Percentiles rank a stretch among this genome's conserved stretches.
Conservation (phyloP, 257 asterid species). For the Lycium barbarum region DNA sequence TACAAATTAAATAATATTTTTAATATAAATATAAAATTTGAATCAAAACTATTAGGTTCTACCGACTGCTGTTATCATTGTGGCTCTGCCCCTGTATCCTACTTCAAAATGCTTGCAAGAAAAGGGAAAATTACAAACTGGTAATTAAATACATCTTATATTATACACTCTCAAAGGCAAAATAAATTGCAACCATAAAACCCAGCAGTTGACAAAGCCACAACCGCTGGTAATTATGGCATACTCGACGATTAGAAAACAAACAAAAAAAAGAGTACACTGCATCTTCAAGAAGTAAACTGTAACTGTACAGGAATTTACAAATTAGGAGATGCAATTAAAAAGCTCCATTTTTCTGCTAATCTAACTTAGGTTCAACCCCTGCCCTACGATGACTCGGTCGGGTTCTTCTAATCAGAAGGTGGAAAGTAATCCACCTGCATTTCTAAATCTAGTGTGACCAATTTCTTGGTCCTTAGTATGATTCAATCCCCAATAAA, state of each 20-base stretch:
- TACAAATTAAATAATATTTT: no score
- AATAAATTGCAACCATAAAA: neutral
- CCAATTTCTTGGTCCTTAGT: slow-evolving; percentile 11
- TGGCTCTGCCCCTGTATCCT: no score
- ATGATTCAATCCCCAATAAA: slow-evolving; percentile 10
- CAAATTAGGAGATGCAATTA: slow-evolving; percentile 26
- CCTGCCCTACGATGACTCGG: slow-evolving; percentile 24
- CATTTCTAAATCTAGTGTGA: slow-evolving; percentile 28
- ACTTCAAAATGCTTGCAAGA: neutral
- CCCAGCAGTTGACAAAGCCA: neutral
- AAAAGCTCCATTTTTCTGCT: slow-evolving; percentile 12
- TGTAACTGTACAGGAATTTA: slow-evolving; percentile 48
- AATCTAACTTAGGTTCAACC: slow-evolving; percentile 29
- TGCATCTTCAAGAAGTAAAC: neutral
- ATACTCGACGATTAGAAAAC: neutral
- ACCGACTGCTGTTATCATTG: no score
- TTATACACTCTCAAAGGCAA: neutral
- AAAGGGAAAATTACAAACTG: neutral
- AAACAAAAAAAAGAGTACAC: slow-evolving; percentile 5
- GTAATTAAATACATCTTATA: neutral
- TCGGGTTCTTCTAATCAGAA: slow-evolving; percentile 29
- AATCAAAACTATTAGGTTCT: no score
- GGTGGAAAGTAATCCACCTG: slow-evolving; percentile 26
- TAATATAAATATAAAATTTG: no score
- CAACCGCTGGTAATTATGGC: neutral